Evolutionary conservation across 2,329 filamentous ascomycete species (phyloP), one percentile per base, ranked within the genome.

Genomic region (Parastagonospora nodorum): DNA sequence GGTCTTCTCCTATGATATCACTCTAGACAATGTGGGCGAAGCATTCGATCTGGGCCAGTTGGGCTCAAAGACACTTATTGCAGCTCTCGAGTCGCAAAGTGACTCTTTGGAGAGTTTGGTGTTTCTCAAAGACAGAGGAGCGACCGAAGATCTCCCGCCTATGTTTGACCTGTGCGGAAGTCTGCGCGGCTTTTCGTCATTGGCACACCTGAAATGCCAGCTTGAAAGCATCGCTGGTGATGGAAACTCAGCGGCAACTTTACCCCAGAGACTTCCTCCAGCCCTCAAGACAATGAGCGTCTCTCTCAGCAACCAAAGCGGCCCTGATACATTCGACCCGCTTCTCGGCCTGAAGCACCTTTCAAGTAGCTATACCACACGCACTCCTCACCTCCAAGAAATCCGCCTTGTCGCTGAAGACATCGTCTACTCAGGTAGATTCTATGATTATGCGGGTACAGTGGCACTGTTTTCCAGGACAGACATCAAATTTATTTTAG

Each of bases 1-100:
- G 28, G 30, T 12, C 4, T 62, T 68, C 29, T 41, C 45, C n/a
- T 62, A 62, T 24, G 43, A 53, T 16, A 45, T 41, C 4, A 33
- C 44, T 16, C 27, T 46, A 28, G 47, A 47, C 5, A 39, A 50
- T 31, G 19, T 50, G 14, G 15, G 24, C 10, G n/a, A 19, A 16
- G 28, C 33, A 5, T 11, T 33, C 5, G 9, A 11, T 15, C 9
- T 33, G 12, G 11, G 37, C 6, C 31, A 15, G 8, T 12, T 28
- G 5, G 11, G 10, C 4, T 12, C 45, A 11, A 50, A 37, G 45
- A 27, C 32, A 8, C 40, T 55, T 9, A 45, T 24, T 37, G 36
- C 12, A 42, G 49, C 15, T 29, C 32, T 67, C 2, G 19, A 45
- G 16, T 42, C 32, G 10, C 62, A 68, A 14, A 44, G 46, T n/a